Evolutionary conservation across 2,329 filamentous ascomycete genomes (phyloP).

Genomic region (Hypoxylon sp.): DNA sequence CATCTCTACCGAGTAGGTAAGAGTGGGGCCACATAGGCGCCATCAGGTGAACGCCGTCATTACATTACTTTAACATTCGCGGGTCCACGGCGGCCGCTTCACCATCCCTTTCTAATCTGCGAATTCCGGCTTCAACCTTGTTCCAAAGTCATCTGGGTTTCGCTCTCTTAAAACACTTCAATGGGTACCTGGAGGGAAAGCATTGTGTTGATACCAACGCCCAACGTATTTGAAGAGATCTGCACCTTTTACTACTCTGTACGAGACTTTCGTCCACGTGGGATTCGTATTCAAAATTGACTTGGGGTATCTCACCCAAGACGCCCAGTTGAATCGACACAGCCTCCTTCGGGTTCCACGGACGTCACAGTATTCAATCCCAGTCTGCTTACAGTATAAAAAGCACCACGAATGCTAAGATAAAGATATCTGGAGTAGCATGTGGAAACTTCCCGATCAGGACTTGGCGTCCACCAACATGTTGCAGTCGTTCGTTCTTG

Average conservation of each 20-base stretch:
- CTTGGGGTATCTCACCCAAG: constrained; percentile 2
- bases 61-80: constrained; percentile 8
- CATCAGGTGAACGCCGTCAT: constrained; percentile 15
- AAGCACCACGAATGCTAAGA: background rate
- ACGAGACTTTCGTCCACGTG: background rate
- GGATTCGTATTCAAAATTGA: constrained; percentile 23
- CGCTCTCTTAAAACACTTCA: constrained; percentile 34
- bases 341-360: constrained; percentile 20
- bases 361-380: background rate
- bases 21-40: constrained; percentile 5
- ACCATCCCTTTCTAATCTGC: background rate
- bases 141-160: background rate
- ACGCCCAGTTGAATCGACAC: constrained; percentile 4
- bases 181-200: constrained; percentile 10
- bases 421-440: background rate
- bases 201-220: background rate
- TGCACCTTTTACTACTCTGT: background rate
- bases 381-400: background rate
- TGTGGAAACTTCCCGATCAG: constrained; percentile 12
- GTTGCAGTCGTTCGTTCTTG: constrained; percentile 17
- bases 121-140: background rate
- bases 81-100: background rate
- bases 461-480: constrained; percentile 12
- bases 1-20: no score
- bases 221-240: background rate